Evolutionary conservation across 2,329 filamentous ascomycete genomes (phyloP), one percentile per base, ranked within the genome.

Genomic region (Emydomyces testavorans): DNA sequence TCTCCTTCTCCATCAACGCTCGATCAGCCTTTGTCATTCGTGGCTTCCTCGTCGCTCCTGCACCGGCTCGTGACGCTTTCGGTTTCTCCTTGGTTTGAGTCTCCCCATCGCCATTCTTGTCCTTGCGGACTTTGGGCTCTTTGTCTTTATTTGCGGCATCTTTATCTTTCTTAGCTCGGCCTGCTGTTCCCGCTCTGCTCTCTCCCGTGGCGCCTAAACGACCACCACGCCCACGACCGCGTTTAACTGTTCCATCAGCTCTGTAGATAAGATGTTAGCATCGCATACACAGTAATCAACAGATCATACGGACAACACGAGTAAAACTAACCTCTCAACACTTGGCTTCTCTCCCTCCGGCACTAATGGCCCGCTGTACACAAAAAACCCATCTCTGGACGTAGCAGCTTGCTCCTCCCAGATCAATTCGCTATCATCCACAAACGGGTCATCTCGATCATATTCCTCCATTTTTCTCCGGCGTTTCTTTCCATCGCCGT

Each of bases 391-490:
- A 62, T 96, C 92, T 57, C 90, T 86, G 56, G 86, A 90, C 39
- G 92, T 89, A 3, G 90, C 88, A 5, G 90, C 90, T 62, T 94
- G 85, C 60, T 94, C 87, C 66, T 96, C 87, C 90, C 90, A 96
- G 0, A 93, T 75, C 61, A 95, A 66, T 64, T 98, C 92, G 1
- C 88, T 93, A 62, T 98, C 92, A 59, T 98, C 92, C 48, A 82
- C 79, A 58, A 82, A 82, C 37, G 79, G 78, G 54, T 82, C 79
- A 46, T 80, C 77, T 50, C 78, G 78, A 58, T 82, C 77, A 57
- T 82, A 82, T 50, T 80, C 77, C 56, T 82, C 79, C 34, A 75
- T 71, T 66, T 80, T 81, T 64, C 83, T 82, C 60, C 83, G 83
- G 48, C 86, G 78, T 13, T 52, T 55, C 72, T 87, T 89, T 56